Percentiles rank a stretch among this genome's conserved stretches.
Conservation (phyloP, 768 basidiomycete genomes). For the Kwoniella newhampshirensis region DNA sequence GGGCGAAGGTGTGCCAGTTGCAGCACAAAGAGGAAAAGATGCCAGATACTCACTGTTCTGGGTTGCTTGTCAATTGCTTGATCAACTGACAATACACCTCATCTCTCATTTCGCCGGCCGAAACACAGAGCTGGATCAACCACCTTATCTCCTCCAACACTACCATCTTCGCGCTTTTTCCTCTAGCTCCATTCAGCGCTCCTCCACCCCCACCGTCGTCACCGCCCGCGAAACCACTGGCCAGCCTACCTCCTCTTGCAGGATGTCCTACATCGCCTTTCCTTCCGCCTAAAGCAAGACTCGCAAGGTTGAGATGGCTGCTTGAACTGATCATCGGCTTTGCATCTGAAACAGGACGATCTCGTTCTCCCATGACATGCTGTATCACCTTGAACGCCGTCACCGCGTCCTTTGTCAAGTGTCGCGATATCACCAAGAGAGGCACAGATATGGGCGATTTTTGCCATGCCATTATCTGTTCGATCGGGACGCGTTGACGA, state of each 20-base stretch:
- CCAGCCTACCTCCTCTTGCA: constrained; percentile 10
- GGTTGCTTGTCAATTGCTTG: constrained; percentile 85
- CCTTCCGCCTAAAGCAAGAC: constrained; percentile 14
- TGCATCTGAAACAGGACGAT: constrained; percentile 56
- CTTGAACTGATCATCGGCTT: constrained; percentile 12
- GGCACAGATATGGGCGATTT: constrained; percentile 73
- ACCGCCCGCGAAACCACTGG: constrained; percentile 10
- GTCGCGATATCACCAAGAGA: constrained; percentile 66
- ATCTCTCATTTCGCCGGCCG: constrained; percentile 80
- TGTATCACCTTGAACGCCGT: constrained; percentile 86
- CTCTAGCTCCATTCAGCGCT: background rate
- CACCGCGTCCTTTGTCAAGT: constrained; percentile 74
- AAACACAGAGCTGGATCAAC: constrained; percentile 75
- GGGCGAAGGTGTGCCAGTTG: background rate
- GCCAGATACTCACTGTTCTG: constrained; percentile 63
- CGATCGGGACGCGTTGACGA: constrained; percentile 70
- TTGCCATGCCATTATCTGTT: constrained; percentile 89
- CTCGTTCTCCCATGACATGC: constrained; percentile 88
- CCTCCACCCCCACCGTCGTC: background rate
- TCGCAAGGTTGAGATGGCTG: constrained; percentile 18
- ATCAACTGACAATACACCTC: constrained; percentile 91
- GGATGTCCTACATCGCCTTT: constrained; percentile 48
- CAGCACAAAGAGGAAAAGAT: background rate
- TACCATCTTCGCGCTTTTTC: constrained; percentile 34
- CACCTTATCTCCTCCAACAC: constrained; percentile 79